Conservation (phyloP, 2,329 filamentous ascomycete genomes). For the Didymella exigua region DNA sequence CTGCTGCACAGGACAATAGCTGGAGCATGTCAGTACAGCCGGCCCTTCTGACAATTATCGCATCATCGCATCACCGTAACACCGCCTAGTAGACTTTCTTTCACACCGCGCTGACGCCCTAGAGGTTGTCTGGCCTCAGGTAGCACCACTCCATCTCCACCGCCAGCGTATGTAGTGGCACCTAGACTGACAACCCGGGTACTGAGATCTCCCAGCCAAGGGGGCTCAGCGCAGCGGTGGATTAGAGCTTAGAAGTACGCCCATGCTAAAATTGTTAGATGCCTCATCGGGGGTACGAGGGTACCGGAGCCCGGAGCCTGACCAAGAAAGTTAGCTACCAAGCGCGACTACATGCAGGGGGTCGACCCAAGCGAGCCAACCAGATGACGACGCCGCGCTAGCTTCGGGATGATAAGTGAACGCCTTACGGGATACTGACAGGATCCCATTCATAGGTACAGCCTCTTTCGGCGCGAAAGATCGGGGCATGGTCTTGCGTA, state of each 20-base stretch:
- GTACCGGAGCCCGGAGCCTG: not conserved
- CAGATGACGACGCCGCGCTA: not conserved
- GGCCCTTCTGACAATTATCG: not conserved
- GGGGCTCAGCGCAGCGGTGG: accelerated
- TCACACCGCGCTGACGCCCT: too few relatives aligned
- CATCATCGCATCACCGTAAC: too few relatives aligned
- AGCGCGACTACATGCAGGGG: conserved; percentile 5
- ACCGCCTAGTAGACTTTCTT: too few relatives aligned
- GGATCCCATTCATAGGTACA: not conserved
- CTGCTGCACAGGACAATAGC: not conserved
- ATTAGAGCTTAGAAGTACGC: too few relatives aligned
- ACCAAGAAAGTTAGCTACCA: conserved; percentile 5
- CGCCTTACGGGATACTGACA: conserved; percentile 9
- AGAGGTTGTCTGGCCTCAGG: too few relatives aligned
- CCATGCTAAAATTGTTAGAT: not conserved
- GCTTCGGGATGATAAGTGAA: conserved; percentile 14
- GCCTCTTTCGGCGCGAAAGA: conserved; percentile 4
- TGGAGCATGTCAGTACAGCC: not conserved
- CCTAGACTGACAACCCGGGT: not conserved
- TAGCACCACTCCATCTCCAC: too few relatives aligned
- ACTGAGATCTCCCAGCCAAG: too few relatives aligned
- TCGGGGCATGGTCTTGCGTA: not conserved
- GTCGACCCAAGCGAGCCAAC: not conserved
- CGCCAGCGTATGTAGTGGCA: not conserved
- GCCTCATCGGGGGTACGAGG: not conserved